A percentile compares a stretch with the other conserved stretches of the same genome.
These are phyloP conservation scores for Penicillium maclennaniae DNA, from an alignment of 495 filamentous ascomycete species.

Conservation along the genomic window DNA sequence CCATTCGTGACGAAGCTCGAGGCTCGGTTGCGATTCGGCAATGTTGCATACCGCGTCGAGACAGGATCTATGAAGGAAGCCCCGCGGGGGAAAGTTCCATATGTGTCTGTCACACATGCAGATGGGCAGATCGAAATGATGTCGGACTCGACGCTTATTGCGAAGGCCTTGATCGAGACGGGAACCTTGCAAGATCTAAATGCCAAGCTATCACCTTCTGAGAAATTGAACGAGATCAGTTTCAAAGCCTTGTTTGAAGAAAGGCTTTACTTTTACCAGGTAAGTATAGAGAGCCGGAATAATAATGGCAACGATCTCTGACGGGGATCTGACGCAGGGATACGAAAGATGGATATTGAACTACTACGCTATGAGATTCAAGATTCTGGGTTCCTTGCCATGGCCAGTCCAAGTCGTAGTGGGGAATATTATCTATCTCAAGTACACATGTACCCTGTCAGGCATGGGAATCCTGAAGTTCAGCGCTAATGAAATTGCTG, in stretches of 20 bases:
- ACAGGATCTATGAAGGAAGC: constrained; percentile 39
- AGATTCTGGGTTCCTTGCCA: constrained; percentile 43
- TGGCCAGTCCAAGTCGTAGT: constrained; percentile 51
- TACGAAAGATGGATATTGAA: constrained; percentile 53
- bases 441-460: constrained; percentile 35
- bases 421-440: constrained; percentile 50
- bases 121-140: constrained; percentile 15
- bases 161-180: constrained; percentile 35
- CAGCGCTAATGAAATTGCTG: constrained; percentile 43
- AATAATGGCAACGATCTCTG: background rate
- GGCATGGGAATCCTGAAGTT: constrained; percentile 55
- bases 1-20: constrained; percentile 66
- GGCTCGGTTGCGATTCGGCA: constrained; percentile 54
- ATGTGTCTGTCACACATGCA: constrained; percentile 26
- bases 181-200: constrained; percentile 49
- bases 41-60: constrained; percentile 42
- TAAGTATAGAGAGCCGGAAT: constrained; percentile 7
- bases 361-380: constrained; percentile 57
- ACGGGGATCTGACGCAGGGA: constrained; percentile 8
- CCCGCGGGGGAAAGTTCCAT: constrained; percentile 60
- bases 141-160: constrained; percentile 55
- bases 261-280: constrained; percentile 54
- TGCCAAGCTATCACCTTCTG: constrained; percentile 23
- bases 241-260: constrained; percentile 57
- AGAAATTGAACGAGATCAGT: constrained; percentile 47